phyloP scores from a whole-genome alignment of 2,329 filamentous ascomycete genomes.

The Trichoderma hamatum region DNA sequence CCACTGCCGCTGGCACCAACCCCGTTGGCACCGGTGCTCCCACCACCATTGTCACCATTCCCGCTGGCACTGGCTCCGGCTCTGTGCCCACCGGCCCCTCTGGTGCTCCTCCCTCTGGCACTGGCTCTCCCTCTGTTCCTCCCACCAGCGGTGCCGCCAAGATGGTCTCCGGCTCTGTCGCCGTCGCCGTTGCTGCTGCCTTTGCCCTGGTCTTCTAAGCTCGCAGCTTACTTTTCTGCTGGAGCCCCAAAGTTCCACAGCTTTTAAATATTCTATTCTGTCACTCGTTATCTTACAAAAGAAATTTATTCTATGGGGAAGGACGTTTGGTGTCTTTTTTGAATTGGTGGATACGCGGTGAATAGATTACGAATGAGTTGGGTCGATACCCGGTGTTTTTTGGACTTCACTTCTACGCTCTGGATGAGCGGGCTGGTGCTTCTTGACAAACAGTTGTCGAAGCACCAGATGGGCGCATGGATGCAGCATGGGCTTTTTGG shows the following conservation, averaged over 20 bases:
- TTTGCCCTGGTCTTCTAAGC: slow-evolving; percentile 44
- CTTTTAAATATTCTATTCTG: slow-evolving; percentile 20
- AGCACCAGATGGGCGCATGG: slow-evolving; percentile 16
- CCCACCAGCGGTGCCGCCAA: slow-evolving; percentile 40
- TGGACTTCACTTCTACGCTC: slow-evolving; percentile 26
- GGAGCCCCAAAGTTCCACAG: neutral
- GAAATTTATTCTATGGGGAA: slow-evolving; percentile 33
- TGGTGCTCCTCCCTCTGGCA: slow-evolving; percentile 28
- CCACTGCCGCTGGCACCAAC: slow-evolving; percentile 28
- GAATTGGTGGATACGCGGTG: slow-evolving; percentile 23
- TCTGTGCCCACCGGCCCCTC: slow-evolving; percentile 25
- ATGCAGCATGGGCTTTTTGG: slow-evolving; percentile 6
- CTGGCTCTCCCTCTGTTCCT: slow-evolving; percentile 29
- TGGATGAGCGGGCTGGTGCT: slow-evolving; percentile 19
- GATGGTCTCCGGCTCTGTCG: slow-evolving; percentile 46
- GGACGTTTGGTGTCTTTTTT: slow-evolving; percentile 37
- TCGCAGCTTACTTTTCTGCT: neutral
- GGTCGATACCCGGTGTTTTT: slow-evolving; percentile 23
- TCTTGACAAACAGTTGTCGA: neutral
- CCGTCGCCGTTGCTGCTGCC: slow-evolving; percentile 45
- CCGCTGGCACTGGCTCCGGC: slow-evolving; percentile 24
- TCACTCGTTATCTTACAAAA: slow-evolving; percentile 32
- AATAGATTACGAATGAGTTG: slow-evolving; percentile 25
- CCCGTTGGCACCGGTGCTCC: slow-evolving; percentile 31
- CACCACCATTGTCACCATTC: slow-evolving; percentile 34